Percentiles rank a stretch among this genome's conserved stretches.
Evolutionary conservation across 768 basidiomycete species (phyloP).

Genomic region (Suillus americanus): DNA sequence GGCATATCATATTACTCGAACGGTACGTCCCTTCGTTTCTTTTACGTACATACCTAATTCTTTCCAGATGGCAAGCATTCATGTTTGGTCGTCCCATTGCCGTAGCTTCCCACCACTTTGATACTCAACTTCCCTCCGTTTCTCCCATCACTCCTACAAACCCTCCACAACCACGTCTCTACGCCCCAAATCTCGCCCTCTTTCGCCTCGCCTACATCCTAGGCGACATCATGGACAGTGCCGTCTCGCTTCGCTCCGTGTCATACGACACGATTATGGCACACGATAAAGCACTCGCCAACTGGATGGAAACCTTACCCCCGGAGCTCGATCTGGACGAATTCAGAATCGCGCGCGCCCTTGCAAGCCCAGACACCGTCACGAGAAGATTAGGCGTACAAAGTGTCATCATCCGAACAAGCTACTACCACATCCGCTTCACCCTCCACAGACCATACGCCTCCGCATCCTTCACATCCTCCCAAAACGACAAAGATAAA

Average conservation of each 20-base stretch:
- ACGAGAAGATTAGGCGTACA: slow-evolving; percentile 73
- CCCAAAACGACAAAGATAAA: slow-evolving; percentile 23
- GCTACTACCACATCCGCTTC: slow-evolving; percentile 82
- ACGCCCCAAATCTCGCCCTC: slow-evolving; percentile 72
- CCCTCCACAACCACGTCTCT: slow-evolving; percentile 63
- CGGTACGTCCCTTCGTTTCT: slow-evolving; percentile 44
- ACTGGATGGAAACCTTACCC: slow-evolving; percentile 80
- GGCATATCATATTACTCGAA: slow-evolving; percentile 82
- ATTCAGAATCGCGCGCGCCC: slow-evolving; percentile 67
- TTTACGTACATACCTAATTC: slow-evolving; percentile 6
- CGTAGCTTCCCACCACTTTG: slow-evolving; percentile 81
- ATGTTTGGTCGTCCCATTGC: slow-evolving; percentile 78
- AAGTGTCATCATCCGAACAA: slow-evolving; percentile 75
- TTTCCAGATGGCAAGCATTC: slow-evolving; percentile 79
- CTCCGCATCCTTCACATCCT: slow-evolving; percentile 22
- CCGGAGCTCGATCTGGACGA: slow-evolving; percentile 75
- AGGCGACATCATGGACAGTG: slow-evolving; percentile 84
- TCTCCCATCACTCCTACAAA: slow-evolving; percentile 29
- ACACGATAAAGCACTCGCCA: slow-evolving; percentile 66
- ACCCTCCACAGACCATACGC: slow-evolving; percentile 82
- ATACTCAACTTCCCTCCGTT: slow-evolving; percentile 73
- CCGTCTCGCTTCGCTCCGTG: slow-evolving; percentile 77
- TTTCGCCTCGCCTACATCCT: slow-evolving; percentile 77
- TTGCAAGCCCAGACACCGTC: slow-evolving; percentile 61
- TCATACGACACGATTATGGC: slow-evolving; percentile 71